Evolutionary conservation across 2,329 filamentous ascomycete genomes (phyloP).

Genomic region (Phialophora tarda): DNA sequence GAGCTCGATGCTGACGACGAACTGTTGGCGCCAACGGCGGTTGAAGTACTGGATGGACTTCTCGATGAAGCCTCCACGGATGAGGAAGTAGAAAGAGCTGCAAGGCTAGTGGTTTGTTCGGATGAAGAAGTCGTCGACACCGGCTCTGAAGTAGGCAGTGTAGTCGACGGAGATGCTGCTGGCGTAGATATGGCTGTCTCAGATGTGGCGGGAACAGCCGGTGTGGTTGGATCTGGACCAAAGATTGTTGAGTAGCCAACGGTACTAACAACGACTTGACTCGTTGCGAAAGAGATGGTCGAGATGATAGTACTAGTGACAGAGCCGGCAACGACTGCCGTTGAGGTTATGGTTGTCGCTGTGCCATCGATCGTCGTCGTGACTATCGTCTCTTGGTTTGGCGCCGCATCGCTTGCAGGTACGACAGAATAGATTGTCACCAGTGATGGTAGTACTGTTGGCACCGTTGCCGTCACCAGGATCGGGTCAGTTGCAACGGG

Average conservation of each 20-base stretch:
- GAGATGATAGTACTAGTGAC: conserved; percentile 32
- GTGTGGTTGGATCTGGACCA: conserved; percentile 24
- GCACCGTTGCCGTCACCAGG: conserved; percentile 24
- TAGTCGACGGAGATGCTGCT: background rate
- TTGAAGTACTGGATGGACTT: conserved; percentile 2
- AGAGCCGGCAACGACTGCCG: conserved; percentile 16
- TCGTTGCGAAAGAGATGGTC: conserved; percentile 27
- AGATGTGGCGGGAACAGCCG: conserved; percentile 19
- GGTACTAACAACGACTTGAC: conserved; percentile 27
- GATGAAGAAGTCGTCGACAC: background rate
- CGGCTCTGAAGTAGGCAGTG: background rate
- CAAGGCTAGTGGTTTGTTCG: background rate
- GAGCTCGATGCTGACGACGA: conserved; percentile 10
- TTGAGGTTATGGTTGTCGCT: conserved; percentile 17
- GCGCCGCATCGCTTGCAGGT: conserved; percentile 19
- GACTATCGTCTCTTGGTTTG: conserved; percentile 16
- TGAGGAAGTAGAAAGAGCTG: conserved; percentile 1
- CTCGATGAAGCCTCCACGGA: background rate
- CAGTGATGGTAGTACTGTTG: conserved; percentile 28
- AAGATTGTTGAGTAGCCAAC: conserved; percentile 31
- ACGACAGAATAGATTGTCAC: conserved; percentile 33
- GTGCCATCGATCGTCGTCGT: conserved; percentile 29
- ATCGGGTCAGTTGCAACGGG: conserved; percentile 35
- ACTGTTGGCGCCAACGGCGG: conserved; percentile 6
- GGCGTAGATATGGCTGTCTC: background rate